Evolutionary conservation across 495 filamentous ascomycete species (phyloP).

Genomic region (Penicillium coprophilum): DNA sequence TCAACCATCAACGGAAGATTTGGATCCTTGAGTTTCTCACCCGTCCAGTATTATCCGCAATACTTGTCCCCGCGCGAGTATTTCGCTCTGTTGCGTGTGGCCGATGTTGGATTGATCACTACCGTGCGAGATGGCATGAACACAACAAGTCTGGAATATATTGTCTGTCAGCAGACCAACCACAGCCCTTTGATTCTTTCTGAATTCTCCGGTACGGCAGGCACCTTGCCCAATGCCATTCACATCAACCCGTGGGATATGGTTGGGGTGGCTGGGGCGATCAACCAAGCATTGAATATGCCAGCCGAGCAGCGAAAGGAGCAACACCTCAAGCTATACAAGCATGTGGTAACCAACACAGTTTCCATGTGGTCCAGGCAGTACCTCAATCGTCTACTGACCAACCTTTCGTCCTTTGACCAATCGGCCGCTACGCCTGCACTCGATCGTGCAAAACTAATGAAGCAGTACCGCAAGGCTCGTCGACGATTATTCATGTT

Average conservation of each 20-base stretch:
- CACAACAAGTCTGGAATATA: slow-evolving; percentile 89
- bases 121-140: slow-evolving; percentile 96
- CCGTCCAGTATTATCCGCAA: slow-evolving; percentile 89
- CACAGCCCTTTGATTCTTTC: slow-evolving; percentile 87
- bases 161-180: slow-evolving; percentile 82
- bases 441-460: slow-evolving; percentile 67
- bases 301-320: slow-evolving; percentile 56
- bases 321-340: slow-evolving; percentile 60
- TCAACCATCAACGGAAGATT: slow-evolving; percentile 87
- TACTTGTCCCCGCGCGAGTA: slow-evolving; percentile 86
- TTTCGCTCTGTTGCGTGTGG: slow-evolving; percentile 81
- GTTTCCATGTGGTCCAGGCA: slow-evolving; percentile 79
- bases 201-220: slow-evolving; percentile 92
- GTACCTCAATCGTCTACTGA: slow-evolving; percentile 71
- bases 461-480: slow-evolving; percentile 69
- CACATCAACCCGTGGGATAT: slow-evolving; percentile 96
- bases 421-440: slow-evolving; percentile 74
- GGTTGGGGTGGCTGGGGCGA: slow-evolving; percentile 72
- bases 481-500: slow-evolving; percentile 89
- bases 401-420: slow-evolving; percentile 72
- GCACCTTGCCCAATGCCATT: slow-evolving; percentile 77
- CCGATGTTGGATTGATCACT: slow-evolving; percentile 87
- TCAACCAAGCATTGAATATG: slow-evolving; percentile 78
- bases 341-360: slow-evolving; percentile 78
- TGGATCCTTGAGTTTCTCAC: slow-evolving; percentile 79